phyloP scores from a whole-genome alignment of 2,329 filamentous ascomycete genomes.

The Microsporum canis region DNA sequence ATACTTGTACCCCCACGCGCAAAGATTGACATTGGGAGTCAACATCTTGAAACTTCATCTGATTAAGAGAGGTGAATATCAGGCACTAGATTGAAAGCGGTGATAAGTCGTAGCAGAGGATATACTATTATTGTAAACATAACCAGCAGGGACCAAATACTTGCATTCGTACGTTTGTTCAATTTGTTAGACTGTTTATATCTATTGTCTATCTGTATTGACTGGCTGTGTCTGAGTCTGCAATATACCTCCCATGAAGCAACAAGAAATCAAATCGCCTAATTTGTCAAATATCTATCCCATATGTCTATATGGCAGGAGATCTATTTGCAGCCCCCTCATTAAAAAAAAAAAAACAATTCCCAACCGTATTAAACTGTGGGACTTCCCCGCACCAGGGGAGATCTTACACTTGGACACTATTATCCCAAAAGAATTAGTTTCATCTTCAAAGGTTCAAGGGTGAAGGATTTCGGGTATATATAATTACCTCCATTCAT shows the following conservation, averaged over 20 bases:
- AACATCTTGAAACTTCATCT: neutral
- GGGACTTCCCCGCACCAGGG: neutral
- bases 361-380: neutral
- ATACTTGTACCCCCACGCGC: neutral
- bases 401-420: slow-evolving; percentile 11
- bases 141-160: neutral
- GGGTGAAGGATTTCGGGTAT: neutral
- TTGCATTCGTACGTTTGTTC: neutral
- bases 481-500: slow-evolving; percentile 68
- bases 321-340: neutral
- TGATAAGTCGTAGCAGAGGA: neutral
- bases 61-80: neutral
- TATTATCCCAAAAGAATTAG: neutral
- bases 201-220: neutral
- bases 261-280: neutral
- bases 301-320: neutral
- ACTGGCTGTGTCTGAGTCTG: slow-evolving; percentile 1
- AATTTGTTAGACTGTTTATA: slow-evolving; percentile 1
- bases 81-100: neutral
- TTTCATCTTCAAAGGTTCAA: neutral
- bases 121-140: neutral
- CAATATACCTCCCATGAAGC: slow-evolving; percentile 1
- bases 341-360: neutral
- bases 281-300: neutral
- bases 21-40: neutral